A percentile compares a stretch with the other conserved stretches of the same genome.
These are phyloP conservation scores for Danielozyma ontarioensis DNA, from an alignment of 805 yeast species.

Conservation along the genomic window DNA sequence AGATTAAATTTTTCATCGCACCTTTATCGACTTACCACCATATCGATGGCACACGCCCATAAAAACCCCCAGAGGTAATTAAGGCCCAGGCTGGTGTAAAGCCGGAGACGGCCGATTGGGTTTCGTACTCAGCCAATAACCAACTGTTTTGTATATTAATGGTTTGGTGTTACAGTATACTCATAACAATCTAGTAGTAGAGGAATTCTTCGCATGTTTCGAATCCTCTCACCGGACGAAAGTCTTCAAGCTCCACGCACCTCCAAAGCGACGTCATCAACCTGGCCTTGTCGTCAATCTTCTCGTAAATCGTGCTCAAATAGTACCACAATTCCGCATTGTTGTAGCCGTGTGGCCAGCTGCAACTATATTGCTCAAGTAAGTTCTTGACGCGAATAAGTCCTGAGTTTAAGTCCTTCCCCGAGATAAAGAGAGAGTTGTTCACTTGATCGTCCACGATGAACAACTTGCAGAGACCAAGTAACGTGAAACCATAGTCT, in stretches of 20 bases:
- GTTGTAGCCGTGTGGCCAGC: conserved; percentile 38
- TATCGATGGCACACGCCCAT: too few species aligned
- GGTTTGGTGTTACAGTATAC: too few species aligned
- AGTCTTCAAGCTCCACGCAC: conserved; percentile 60
- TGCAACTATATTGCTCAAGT: conserved; percentile 31
- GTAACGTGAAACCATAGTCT: conserved; percentile 45
- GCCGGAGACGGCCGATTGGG: too few species aligned
- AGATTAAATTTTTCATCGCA: too few species aligned
- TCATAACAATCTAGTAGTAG: too few species aligned
- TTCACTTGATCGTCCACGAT: conserved; percentile 34
- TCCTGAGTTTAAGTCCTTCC: conserved; percentile 55
- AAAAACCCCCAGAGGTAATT: too few species aligned
- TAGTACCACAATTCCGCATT: conserved; percentile 64
- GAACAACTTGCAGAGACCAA: conserved; percentile 51
- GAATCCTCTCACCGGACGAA: conserved; percentile 48
- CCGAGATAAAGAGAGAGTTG: conserved; percentile 44
- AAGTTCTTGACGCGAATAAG: conserved; percentile 49
- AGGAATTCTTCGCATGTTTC: conserved; percentile 22
- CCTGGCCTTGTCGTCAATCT: conserved; percentile 43
- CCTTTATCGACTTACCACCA: too few species aligned
- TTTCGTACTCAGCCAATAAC: too few species aligned
- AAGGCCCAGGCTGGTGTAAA: too few species aligned
- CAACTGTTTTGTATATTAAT: too few species aligned
- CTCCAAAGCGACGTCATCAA: conserved; percentile 53
- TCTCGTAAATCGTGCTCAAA: conserved; percentile 59